These are phyloP conservation scores for Sugiyamaella castrensis DNA, from an alignment of 1,139 yeast genomes.

Conservation along the genomic window DNA sequence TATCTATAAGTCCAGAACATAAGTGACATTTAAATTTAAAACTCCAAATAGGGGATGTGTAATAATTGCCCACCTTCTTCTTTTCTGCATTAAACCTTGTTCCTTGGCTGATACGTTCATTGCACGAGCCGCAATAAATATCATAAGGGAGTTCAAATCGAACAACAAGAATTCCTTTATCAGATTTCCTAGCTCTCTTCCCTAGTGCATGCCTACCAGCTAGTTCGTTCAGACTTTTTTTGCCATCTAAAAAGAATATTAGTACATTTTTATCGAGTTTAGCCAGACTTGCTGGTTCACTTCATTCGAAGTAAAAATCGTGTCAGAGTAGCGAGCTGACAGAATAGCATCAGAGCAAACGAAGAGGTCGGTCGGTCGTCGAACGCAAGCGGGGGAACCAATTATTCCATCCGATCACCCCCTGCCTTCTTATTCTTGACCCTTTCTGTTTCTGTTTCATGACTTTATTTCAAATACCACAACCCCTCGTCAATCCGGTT, in stretches of 20 bases:
- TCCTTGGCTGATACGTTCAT: conserved; percentile 33
- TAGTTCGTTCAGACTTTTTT: conserved; percentile 31
- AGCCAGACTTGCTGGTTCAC: not conserved
- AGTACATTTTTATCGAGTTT: not conserved
- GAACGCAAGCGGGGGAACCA: no score
- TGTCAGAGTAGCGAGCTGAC: not conserved
- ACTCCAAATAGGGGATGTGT: conserved; percentile 34
- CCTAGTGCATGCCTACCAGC: conserved; percentile 34
- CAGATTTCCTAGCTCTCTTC: conserved; percentile 29
- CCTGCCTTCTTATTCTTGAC: no score
- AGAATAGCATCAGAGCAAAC: no score
- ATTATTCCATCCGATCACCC: no score
- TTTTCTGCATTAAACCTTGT: conserved; percentile 38
- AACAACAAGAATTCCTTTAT: conserved; percentile 31
- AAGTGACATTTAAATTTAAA: conserved; percentile 34
- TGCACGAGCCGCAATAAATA: conserved; percentile 32
- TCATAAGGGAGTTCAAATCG: conserved; percentile 37
- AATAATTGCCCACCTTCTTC: conserved; percentile 32
- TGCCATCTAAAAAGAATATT: conserved; percentile 27
- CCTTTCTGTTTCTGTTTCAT: no score
- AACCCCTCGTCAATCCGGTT: no score
- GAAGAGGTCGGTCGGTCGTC: no score
- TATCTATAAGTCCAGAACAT: conserved; percentile 30
- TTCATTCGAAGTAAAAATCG: no score
- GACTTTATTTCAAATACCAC: no score